Base-by-base conservation (phyloP, 2,329 filamentous ascomycete species). In the Epichloe sibirici region DNA sequence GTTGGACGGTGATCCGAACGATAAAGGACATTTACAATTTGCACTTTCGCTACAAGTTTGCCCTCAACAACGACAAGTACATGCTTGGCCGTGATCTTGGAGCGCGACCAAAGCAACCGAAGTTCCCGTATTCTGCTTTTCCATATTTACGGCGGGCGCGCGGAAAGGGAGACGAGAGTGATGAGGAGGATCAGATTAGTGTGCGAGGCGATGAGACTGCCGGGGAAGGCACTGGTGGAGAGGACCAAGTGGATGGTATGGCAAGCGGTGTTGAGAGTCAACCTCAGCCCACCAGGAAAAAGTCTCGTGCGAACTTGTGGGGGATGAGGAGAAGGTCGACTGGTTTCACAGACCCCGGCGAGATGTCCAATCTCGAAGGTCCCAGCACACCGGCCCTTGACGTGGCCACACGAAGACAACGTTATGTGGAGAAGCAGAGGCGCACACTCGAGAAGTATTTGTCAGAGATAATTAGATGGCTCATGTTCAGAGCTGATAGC, bases 401-500 rank as follows among this genome's bases (percentile, higher is more conserved):
- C 42, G 76, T 63, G 51, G 65, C 64, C 49, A 62, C 62, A 12
- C 62, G 71, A 54, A 63, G 68, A 45, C 73, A 74, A 59, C 74
- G 83, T 53, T 94, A 91, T 60, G 81, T 88, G 42, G 88, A 94
- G 60, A 83, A 81, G 56, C 90, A 96, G 68, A 81, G 91, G 53
- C 85, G 83, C 61, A 88, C 88, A 65, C 74, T 98, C 35, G 93
- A 97, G 65, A 82, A 83, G 48, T 98, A 98, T 65, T 73, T 98
- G 21, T 88, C 91, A 57, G 86, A 91, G 62, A 89, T 97, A 83
- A 91, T 97, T 55, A 83, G 88, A 51, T 97, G 91, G 79, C 82
- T 98, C 61, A 97, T 98, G 69, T 98, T 98, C 71, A 82, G 91
- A 45, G 84, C 93, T 6, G 91, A 97, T 68, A 96, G 90, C 70